phyloP scores from a whole-genome alignment of 257 asterid species.

The Parsonsia alboflavescens region DNA sequence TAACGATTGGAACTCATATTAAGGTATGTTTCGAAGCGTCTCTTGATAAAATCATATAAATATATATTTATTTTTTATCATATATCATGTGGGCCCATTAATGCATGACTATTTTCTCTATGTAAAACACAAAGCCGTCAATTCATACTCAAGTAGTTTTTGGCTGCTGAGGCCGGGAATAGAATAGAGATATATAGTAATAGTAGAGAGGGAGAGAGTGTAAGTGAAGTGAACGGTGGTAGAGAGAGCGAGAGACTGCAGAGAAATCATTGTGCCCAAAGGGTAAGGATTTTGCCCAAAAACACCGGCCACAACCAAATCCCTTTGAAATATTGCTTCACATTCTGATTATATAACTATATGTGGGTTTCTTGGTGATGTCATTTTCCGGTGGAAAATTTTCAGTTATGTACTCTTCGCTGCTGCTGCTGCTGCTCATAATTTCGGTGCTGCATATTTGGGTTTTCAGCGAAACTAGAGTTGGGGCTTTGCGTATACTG shows the following conservation, averaged over 20 bases:
- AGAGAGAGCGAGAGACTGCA: background rate
- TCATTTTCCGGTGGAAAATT: constrained; percentile 45
- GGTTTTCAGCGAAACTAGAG: constrained; percentile 29
- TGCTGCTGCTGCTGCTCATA: constrained; percentile 32
- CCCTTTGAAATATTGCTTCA: background rate
- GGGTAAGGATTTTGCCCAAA: background rate
- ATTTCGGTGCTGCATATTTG: constrained; percentile 35
- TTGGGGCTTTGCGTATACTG: constrained; percentile 51
- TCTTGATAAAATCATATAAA: no score
- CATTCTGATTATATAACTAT: constrained; percentile 11
- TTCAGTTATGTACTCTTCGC: constrained; percentile 22
- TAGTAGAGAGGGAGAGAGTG: background rate
- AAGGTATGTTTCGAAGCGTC: no score
- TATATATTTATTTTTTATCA: background rate
- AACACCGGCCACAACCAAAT: no score
- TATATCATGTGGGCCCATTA: constrained; percentile 22
- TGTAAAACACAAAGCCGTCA: constrained; percentile 42
- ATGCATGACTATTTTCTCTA: constrained; percentile 29
- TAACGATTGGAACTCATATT: no score
- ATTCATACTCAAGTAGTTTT: constrained; percentile 31
- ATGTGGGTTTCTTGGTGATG: constrained; percentile 55
- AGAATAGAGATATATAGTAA: background rate
- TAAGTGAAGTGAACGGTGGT: constrained; percentile 1
- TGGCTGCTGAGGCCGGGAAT: constrained; percentile 6
- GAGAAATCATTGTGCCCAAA: constrained; percentile 5